Evolutionary conservation across 75 land plant genomes (phyloP), one percentile per base, ranked within the genome.

Genomic region (Selaginella tamariscina): DNA sequence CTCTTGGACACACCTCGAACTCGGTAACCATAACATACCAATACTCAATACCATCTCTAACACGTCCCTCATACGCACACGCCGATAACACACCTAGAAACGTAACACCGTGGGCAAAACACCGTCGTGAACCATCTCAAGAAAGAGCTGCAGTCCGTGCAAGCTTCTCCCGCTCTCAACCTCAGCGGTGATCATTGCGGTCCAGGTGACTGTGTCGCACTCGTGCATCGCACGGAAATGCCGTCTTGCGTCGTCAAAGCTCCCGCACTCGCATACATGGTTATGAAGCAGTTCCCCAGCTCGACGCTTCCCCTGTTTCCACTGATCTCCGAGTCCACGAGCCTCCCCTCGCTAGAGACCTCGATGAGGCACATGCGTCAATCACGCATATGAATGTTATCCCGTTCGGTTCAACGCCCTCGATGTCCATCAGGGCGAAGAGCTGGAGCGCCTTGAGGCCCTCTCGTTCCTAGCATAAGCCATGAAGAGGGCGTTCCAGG

Each of bases 181-280:
- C 54, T 85, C 76, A 1, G 75, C 83, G 30, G 80, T 54, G 26
- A 85, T 68, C 1, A 85, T 77, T 0, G 83, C 65, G 70, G 79
- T 85, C 81, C 80, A 85, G 0, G 84, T 70, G 8, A 68, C 74
- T 8, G 71, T 33, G 44, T 24, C 68, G 30, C 63, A 72, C 21
- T 77, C 20, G 32, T 73, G 80, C 56, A 79, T 65, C 57, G 69
- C 56, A 27, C 74, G 71, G 23, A 85, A 85, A 32, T 78, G 56
- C 1, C 49, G 32, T 1, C 73, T 65, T 2, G 87, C 83, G 29
- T 55, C 62, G 1, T 72, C 66, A 31, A 85, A 73, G 68, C 74
- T 44, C 1, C 87, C 84, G n/a, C 64, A n/a, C 1, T 83, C 76
- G 2, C 70, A 73, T 60, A 56, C 68, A 18, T 57, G 70, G 71